Base-by-base conservation (phyloP, 139 green algal species). In the Chlorella sp. region DNA sequence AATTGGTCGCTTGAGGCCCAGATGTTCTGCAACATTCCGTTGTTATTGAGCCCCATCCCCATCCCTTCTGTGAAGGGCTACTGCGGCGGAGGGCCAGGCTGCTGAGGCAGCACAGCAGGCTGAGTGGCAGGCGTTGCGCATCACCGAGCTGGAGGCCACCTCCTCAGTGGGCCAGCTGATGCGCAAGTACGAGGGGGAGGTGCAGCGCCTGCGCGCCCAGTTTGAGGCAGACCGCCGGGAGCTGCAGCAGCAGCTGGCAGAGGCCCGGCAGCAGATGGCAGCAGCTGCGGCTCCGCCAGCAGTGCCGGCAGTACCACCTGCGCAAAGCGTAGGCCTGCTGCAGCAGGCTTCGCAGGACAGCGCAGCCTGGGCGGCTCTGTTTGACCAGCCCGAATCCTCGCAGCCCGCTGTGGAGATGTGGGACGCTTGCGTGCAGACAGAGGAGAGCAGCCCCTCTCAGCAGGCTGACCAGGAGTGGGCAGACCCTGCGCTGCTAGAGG, bases 41-140 rank as follows among this genome's bases (percentile, higher is more conserved):
- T n/a, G n/a, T n/a, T n/a, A n/a, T n/a, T n/a, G n/a, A n/a, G n/a
- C n/a, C n/a, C n/a, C n/a, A n/a, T n/a, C n/a, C n/a, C n/a, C n/a
- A n/a, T n/a, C n/a, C n/a, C n/a, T 51, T 51, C 44, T 60, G 51
- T 20, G 74, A 87, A 93, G 74, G 89, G 18, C 63, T n/a, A 51
- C 62, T 41, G 28, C 65, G 21, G 78, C 65, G 16, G 85, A 28
- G 78, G 76, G 18, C 23, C 25, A 63, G 36, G 55, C 21, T 71
- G 56, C 21, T 30, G 65, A 78, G 7, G 51, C 68, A 4, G 51
- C 34, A 34, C 80, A 80, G 51, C 80, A 85, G 28, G 28, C n/a
- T 12, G 80, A 85, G 21, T 85, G 80, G 80, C 80, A 85, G 36
- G 34, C 30, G 4, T 55, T 76, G 67, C 80, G 80, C 3, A 72